Evolutionary conservation across 2,329 filamentous ascomycete species (phyloP).

Genomic region (Canariomyces notabilis): DNA sequence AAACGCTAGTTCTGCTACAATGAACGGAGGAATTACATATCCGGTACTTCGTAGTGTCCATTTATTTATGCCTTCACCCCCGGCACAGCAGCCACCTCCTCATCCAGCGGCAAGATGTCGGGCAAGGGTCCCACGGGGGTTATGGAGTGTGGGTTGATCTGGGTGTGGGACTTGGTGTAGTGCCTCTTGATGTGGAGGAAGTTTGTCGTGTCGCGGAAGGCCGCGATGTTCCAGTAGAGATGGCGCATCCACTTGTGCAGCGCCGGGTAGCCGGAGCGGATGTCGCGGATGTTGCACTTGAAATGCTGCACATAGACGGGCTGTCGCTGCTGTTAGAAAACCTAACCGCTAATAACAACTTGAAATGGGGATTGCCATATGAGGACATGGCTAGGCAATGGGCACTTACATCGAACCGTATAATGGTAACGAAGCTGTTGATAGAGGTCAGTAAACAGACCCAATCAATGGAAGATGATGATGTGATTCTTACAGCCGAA

Average conservation of each 20-base stretch:
- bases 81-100: conserved; percentile 64
- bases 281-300: conserved; percentile 81
- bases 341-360: neutral
- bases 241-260: conserved; percentile 77
- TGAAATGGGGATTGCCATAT: neutral
- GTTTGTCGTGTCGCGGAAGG: conserved; percentile 78
- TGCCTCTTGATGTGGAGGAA: conserved; percentile 93
- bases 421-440: conserved; percentile 58
- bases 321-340: conserved; percentile 23
- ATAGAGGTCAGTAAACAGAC: conserved; percentile 10
- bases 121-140: conserved; percentile 82
- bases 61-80: conserved; percentile 7
- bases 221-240: conserved; percentile 76
- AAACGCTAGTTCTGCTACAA: too few species aligned
- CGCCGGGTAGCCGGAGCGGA: conserved; percentile 74
- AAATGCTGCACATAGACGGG: conserved; percentile 83
- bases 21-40: too few species aligned
- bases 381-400: conserved; percentile 17
- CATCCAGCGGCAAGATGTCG: conserved; percentile 69
- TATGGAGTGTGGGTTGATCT: conserved; percentile 67
- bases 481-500: conserved; percentile 54
- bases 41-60: neutral
- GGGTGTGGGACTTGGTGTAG: conserved; percentile 56
- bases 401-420: conserved; percentile 59
- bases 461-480: neutral